Conservation (phyloP, 2,329 filamentous ascomycete species). For the Fusarium hostae region DNA sequence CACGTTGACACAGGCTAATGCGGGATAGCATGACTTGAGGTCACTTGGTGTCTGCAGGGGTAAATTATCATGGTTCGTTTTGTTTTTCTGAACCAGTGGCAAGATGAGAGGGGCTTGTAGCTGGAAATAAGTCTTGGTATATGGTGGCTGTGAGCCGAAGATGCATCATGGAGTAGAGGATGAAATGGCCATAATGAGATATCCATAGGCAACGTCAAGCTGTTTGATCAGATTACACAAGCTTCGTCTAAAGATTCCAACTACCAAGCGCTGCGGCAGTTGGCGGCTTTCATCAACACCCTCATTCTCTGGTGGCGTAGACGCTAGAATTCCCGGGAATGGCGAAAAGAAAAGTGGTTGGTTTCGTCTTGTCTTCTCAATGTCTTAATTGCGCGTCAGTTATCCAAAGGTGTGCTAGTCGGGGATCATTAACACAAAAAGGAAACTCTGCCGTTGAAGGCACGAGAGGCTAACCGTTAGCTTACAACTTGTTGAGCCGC, state of each 20-base stretch:
- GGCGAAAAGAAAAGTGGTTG: constrained; percentile 19
- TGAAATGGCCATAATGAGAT: background rate
- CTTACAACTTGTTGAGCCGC: background rate
- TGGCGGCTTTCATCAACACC: background rate
- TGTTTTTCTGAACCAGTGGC: constrained; percentile 20
- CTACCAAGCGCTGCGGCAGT: background rate
- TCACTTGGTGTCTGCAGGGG: constrained; percentile 13
- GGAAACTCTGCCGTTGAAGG: constrained; percentile 27
- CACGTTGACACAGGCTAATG: constrained; percentile 24
- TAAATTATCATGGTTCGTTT: background rate
- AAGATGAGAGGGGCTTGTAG: constrained; percentile 14
- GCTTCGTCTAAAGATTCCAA: background rate
- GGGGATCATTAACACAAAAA: constrained; percentile 9
- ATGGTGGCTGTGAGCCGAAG: background rate
- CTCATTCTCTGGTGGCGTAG: constrained; percentile 24
- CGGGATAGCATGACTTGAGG: constrained; percentile 16
- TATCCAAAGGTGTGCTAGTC: constrained; percentile 16
- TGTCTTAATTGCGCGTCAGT: constrained; percentile 23
- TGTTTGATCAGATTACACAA: background rate
- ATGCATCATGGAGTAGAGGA: background rate
- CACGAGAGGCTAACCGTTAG: constrained; percentile 18
- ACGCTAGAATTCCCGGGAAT: constrained; percentile 30
- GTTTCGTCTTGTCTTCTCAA: constrained; percentile 28
- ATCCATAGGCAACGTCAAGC: background rate
- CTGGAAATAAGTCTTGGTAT: background rate